phyloP scores from a whole-genome alignment of 1,139 yeast genomes.

The Kazachstania sp. region DNA sequence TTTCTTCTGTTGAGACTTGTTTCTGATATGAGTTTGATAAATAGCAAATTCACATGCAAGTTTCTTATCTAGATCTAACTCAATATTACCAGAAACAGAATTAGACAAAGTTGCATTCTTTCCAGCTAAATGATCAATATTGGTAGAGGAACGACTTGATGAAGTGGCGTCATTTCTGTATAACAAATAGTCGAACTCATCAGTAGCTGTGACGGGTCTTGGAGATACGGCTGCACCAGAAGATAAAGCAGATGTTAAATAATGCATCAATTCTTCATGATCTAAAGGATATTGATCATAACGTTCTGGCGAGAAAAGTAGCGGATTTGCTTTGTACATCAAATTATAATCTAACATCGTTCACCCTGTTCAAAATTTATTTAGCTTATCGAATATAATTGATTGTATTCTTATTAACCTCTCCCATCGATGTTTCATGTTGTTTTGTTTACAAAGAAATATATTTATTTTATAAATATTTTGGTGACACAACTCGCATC shows the following conservation, averaged over 20 bases:
- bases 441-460: not conserved
- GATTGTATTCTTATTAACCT: not conserved
- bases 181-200: slow-evolving; percentile 19
- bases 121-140: not conserved
- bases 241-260: slow-evolving; percentile 12
- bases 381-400: too few species aligned
- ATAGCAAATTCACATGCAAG: slow-evolving; percentile 25
- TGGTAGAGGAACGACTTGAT: not conserved
- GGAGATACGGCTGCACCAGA: slow-evolving; percentile 7
- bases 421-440: not conserved
- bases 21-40: slow-evolving; percentile 15
- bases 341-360: slow-evolving; percentile 11
- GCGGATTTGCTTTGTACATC: slow-evolving; percentile 22
- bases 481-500: not conserved
- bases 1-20: slow-evolving; percentile 4
- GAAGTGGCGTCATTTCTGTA: slow-evolving; percentile 11
- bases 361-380: too few species aligned
- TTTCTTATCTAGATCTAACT: slow-evolving; percentile 24
- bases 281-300: slow-evolving; percentile 25
- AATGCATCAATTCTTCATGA: slow-evolving; percentile 23
- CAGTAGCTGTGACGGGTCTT: slow-evolving; percentile 19
- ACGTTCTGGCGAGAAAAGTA: slow-evolving; percentile 18
- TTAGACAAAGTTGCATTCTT: not conserved
- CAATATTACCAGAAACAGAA: not conserved
- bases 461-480: not conserved